A percentile compares a stretch with the other conserved stretches of the same genome.
These are phyloP conservation scores for Coemansia sp. DNA, from an alignment of 192 early-diverging fungal species.

Conservation along the genomic window DNA sequence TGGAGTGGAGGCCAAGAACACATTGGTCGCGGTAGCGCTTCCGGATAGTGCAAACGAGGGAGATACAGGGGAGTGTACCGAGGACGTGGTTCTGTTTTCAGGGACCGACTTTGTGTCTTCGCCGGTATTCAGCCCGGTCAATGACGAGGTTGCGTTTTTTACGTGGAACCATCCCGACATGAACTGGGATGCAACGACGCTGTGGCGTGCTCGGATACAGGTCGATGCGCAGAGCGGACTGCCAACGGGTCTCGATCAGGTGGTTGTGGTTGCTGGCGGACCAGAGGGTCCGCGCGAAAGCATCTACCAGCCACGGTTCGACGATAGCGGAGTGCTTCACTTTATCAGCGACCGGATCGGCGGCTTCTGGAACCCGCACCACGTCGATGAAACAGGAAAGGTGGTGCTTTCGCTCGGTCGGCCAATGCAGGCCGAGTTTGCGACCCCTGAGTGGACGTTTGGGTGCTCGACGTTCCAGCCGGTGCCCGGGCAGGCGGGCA, in stretches of 20 bases:
- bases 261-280: constrained; percentile 35
- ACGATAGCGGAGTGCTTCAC: constrained; percentile 55
- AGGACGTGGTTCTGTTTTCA: constrained; percentile 46
- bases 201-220: constrained; percentile 48
- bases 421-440: constrained; percentile 63
- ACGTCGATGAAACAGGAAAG: constrained; percentile 30
- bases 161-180: constrained; percentile 74
- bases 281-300: constrained; percentile 24
- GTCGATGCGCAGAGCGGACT: constrained; percentile 2
- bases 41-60: constrained; percentile 7
- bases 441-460: constrained; percentile 55
- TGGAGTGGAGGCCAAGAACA: constrained; percentile 26
- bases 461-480: constrained; percentile 42
- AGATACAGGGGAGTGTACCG: no score
- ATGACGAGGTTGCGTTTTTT: constrained; percentile 56
- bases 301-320: constrained; percentile 63
- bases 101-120: constrained; percentile 65
- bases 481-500: constrained; percentile 12
- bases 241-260: not conserved
- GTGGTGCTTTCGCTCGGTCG: constrained; percentile 43
- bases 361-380: constrained; percentile 72
- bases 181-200: constrained; percentile 72
- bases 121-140: constrained; percentile 55
- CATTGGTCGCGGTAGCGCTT: constrained; percentile 58
- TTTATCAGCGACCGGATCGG: constrained; percentile 60